Base-by-base conservation (phyloP, 2,329 filamentous ascomycete genomes). In the Volutella citrinella region DNA sequence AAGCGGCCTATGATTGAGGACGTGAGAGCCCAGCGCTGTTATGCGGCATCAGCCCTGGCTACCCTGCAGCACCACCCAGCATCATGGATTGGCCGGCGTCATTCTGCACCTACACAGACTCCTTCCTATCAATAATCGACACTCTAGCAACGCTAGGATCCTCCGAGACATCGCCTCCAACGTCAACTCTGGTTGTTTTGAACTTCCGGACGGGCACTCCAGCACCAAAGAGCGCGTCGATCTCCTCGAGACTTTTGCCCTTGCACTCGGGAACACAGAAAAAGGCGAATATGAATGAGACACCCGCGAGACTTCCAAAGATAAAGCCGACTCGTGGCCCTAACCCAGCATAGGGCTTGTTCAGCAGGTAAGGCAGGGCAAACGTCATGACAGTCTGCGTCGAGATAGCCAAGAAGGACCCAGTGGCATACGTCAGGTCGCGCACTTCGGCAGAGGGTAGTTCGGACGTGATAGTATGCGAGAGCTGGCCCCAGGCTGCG, bases 291-390 rank as follows among this genome's bases (percentile, higher is more conserved):
- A 45, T 21, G 9, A 37, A 12, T 2, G 40, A 36, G 7, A 50
- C n/a, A 20, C 42, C 31, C 7, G 33, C 26, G n/a, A 46, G 36
- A 8, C 32, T 27, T 0, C 32, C 42, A 31, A 42, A 48, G n/a
- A 51, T 47, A 25, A 46, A 52, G 5, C 48, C 42, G 2, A 47
- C 34, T 7, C 28, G 33, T 13, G 55, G 48, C 2, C 56, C 53
- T 7, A 66, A 51, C 18, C 49, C 47, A 4, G 59, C 60, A 18
- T 61, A 60, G 7, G 54, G 55, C 11, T 48, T 45, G 34, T 63
- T 54, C 7, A 62, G 48, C 13, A 65, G 53, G 37, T 66, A 66
- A 1, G 63, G 64, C 10, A 63, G 51, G 9, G 48, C 51, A 27
- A 66, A 65, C 4, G 55, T 32, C 26, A 42, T 26, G 13, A 41